Conservation (phyloP, 805 yeast species). For the Cyberlindnera maclurae region DNA sequence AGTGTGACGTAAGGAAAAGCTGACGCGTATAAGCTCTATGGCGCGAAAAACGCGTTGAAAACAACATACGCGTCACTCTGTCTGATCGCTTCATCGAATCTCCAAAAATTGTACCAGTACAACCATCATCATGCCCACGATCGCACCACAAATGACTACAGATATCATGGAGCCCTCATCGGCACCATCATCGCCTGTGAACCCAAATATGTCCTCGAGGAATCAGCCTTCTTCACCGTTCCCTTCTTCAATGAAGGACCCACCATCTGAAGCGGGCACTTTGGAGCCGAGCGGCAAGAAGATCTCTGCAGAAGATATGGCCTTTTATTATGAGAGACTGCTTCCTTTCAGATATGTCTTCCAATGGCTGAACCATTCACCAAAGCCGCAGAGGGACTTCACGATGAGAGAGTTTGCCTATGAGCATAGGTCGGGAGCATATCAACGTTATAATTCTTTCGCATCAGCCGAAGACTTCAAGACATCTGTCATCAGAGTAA, state of each 20-base stretch:
- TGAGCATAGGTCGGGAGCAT: conserved; percentile 81
- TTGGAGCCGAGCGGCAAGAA: background rate
- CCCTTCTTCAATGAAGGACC: conserved; percentile 1
- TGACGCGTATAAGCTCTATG: no score
- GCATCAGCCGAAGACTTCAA: conserved; percentile 64
- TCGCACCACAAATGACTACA: no score
- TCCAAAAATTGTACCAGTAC: no score
- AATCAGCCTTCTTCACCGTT: conserved; percentile 15
- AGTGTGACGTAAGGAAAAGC: no score
- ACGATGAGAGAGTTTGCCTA: conserved; percentile 90
- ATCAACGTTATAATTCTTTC: conserved; percentile 83
- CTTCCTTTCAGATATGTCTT: conserved; percentile 77
- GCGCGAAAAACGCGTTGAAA: no score
- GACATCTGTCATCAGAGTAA: conserved; percentile 59
- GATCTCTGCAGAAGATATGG: conserved; percentile 50
- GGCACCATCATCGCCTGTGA: no score
- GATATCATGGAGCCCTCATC: no score
- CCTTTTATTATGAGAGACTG: conserved; percentile 57
- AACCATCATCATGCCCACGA: no score
- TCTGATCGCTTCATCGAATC: no score
- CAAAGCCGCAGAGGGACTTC: conserved; percentile 66
- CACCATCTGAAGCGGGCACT: background rate
- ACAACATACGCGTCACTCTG: no score
- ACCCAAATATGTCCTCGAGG: background rate
- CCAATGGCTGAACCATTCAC: conserved; percentile 86